Conservation (phyloP, 495 filamentous ascomycete genomes). For the Tuber borchii region DNA sequence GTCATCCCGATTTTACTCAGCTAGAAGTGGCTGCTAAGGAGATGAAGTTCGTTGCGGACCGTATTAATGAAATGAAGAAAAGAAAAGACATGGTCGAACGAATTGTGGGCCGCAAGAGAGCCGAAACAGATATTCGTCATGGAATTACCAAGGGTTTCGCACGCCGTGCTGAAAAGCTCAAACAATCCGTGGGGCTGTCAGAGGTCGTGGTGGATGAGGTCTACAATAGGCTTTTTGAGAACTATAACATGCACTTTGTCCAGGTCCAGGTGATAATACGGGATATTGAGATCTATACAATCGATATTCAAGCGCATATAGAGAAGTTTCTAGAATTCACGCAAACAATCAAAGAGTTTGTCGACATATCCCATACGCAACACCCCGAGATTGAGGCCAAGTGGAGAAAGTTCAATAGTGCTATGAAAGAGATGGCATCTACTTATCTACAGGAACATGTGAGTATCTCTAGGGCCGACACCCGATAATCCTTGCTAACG, state of each 20-base stretch:
- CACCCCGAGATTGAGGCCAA: conserved; percentile 81
- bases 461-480: conserved; percentile 44
- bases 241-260: conserved; percentile 60
- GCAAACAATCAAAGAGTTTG: conserved; percentile 43
- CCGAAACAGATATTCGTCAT: conserved; percentile 78
- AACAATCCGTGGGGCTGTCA: conserved; percentile 60
- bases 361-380: conserved; percentile 54
- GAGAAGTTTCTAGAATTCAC: conserved; percentile 54
- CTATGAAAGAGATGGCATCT: conserved; percentile 71
- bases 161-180: conserved; percentile 70
- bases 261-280: conserved; percentile 81
- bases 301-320: conserved; percentile 61
- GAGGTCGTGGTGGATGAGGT: conserved; percentile 68
- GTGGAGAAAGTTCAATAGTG: conserved; percentile 78
- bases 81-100: conserved; percentile 82
- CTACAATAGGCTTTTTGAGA: conserved; percentile 68
- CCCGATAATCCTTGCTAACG: conserved; percentile 13
- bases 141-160: conserved; percentile 82
- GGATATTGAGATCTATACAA: conserved; percentile 81
- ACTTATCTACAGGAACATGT: conserved; percentile 80
- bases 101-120: conserved; percentile 77
- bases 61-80: conserved; percentile 90
- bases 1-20: conserved; percentile 71
- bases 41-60: conserved; percentile 63
- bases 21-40: conserved; percentile 58